phyloP scores from a whole-genome alignment of 768 basidiomycete genomes.

The Serpula lacrymans region DNA sequence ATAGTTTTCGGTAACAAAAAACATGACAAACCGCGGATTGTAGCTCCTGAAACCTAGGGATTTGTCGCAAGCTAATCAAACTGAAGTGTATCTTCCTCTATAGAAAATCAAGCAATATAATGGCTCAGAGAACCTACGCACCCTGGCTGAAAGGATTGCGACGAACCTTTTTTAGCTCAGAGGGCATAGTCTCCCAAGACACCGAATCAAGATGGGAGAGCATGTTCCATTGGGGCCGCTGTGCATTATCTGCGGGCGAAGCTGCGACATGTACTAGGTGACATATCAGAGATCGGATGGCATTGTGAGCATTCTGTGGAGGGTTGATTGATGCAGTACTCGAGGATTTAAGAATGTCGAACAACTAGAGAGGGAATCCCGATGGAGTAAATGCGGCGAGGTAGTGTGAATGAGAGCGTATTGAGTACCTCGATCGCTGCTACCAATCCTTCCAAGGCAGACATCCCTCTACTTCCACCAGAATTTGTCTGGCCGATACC shows the following conservation, averaged over 20 bases:
- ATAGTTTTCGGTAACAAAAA: neutral
- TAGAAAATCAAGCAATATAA: neutral
- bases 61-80: constrained; percentile 43
- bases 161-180: constrained; percentile 59
- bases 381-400: neutral
- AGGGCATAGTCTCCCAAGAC: constrained; percentile 59
- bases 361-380: constrained; percentile 23
- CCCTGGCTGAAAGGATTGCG: too few species aligned
- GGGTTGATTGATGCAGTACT: constrained; percentile 11
- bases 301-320: constrained; percentile 24
- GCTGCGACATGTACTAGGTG: constrained; percentile 65
- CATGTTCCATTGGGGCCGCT: constrained; percentile 54
- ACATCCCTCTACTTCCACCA: constrained; percentile 52
- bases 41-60: constrained; percentile 50
- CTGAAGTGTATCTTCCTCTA: constrained; percentile 62
- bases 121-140: neutral
- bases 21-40: constrained; percentile 42
- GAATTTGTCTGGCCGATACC: constrained; percentile 57
- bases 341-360: constrained; percentile 30
- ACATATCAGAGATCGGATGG: constrained; percentile 23
- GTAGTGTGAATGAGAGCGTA: neutral
- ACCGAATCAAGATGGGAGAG: constrained; percentile 43
- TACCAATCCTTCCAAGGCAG: constrained; percentile 67
- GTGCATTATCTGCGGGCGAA: constrained; percentile 49
- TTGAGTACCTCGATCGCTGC: constrained; percentile 62